Evolutionary conservation across 352 stramenopile species (phyloP).

Genomic region (Pythium rhizo-oryzae): DNA sequence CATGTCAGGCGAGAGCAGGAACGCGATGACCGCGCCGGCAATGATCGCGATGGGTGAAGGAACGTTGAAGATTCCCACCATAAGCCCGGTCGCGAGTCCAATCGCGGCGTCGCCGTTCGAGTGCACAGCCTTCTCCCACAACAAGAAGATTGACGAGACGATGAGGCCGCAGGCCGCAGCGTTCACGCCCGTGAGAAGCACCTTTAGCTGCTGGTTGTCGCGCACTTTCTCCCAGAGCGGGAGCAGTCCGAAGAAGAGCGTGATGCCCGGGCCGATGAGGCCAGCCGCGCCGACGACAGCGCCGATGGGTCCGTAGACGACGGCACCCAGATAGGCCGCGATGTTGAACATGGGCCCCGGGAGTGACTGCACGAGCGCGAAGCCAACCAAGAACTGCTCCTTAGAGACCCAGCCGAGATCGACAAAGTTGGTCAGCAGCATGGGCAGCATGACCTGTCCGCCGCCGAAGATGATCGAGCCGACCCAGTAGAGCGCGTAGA

Average conservation of each 20-base stretch:
- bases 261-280: conserved; percentile 92
- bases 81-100: conserved; percentile 74
- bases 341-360: conserved; percentile 97
- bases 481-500: no score
- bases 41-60: conserved; percentile 65
- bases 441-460: no score
- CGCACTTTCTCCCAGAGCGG: conserved; percentile 93
- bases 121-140: conserved; percentile 87
- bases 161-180: conserved; percentile 90
- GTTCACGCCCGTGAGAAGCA: conserved; percentile 91
- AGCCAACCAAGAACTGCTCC: conserved; percentile 92
- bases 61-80: conserved; percentile 84
- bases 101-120: conserved; percentile 85
- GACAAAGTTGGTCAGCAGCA: conserved; percentile 85
- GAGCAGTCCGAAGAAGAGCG: conserved; percentile 91
- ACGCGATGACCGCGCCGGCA: conserved; percentile 51
- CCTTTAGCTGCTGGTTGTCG: conserved; percentile 84
- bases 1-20: conserved; percentile 45
- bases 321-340: conserved; percentile 89
- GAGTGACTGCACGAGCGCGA: conserved; percentile 93
- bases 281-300: conserved; percentile 88
- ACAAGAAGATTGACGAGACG: conserved; percentile 86
- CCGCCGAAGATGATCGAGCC: no score
- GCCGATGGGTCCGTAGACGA: conserved; percentile 86
- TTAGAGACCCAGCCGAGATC: conserved; percentile 90